phyloP scores from a whole-genome alignment of 768 basidiomycete genomes.

The Rhizopogon vinicolor region DNA sequence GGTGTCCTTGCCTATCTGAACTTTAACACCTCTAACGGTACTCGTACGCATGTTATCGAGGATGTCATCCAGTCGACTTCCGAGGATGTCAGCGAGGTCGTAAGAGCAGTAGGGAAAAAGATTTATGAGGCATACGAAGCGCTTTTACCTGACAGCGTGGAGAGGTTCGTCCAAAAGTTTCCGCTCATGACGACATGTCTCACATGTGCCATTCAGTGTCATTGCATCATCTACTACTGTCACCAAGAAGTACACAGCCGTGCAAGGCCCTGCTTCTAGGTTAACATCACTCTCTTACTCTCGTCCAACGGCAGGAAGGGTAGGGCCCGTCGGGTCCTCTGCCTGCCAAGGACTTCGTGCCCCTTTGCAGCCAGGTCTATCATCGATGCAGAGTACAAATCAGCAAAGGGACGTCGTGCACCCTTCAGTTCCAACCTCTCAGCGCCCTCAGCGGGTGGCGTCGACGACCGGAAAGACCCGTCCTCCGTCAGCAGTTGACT shows the following conservation, averaged over 20 bases:
- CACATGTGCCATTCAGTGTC: constrained; percentile 45
- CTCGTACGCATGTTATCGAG: constrained; percentile 62
- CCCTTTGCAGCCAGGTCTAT: background rate
- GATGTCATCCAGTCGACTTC: constrained; percentile 60
- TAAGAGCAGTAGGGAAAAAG: constrained; percentile 63
- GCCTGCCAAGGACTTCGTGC: background rate
- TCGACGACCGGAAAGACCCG: background rate
- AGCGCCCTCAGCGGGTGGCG: background rate
- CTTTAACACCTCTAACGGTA: too few relatives aligned
- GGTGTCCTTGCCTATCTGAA: constrained; percentile 62
- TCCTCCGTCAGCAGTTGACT: background rate
- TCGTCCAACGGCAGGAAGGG: background rate
- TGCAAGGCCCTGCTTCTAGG: constrained; percentile 18
- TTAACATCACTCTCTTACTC: background rate
- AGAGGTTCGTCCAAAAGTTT: constrained; percentile 42
- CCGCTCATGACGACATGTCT: background rate
- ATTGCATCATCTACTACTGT: constrained; percentile 68
- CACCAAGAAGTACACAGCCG: constrained; percentile 70
- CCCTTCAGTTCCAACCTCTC: constrained; percentile 1
- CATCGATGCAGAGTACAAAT: background rate
- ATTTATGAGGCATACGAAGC: constrained; percentile 74
- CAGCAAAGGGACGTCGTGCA: background rate
- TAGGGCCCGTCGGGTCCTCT: background rate
- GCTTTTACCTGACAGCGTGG: constrained; percentile 62
- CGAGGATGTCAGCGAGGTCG: constrained; percentile 70